A percentile compares a stretch with the other conserved stretches of the same genome.
Evolutionary conservation across 164 flowering plant species (phyloP).

Genomic region (Buxus sempervirens): DNA sequence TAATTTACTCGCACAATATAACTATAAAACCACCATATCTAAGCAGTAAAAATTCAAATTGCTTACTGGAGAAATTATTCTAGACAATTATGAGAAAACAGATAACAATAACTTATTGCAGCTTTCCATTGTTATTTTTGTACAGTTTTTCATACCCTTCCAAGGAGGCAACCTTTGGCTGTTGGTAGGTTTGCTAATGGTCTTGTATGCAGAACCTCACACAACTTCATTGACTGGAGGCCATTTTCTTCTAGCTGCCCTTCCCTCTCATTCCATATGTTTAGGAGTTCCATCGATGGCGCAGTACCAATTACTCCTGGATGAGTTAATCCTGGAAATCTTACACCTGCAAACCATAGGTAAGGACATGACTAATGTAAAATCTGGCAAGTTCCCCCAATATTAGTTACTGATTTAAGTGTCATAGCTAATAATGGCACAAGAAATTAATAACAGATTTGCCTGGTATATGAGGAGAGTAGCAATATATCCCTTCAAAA

Average conservation of each 20-base stretch:
- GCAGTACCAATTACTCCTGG: constrained; percentile 97
- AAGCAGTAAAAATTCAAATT: background rate
- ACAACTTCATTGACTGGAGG: constrained; percentile 53
- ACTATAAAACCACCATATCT: too few relatives aligned
- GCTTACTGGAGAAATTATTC: too few relatives aligned
- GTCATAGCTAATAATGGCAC: background rate
- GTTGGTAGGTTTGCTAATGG: constrained; percentile 88
- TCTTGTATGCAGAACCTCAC: constrained; percentile 80
- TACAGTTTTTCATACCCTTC: constrained; percentile 48
- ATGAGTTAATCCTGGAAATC: constrained; percentile 91
- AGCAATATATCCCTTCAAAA: constrained; percentile 92
- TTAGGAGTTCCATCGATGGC: constrained; percentile 84
- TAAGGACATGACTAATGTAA: background rate
- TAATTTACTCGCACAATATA: too few relatives aligned
- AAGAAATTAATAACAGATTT: constrained; percentile 6
- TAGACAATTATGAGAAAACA: too few relatives aligned
- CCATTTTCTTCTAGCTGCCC: constrained; percentile 68
- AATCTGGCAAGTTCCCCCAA: background rate
- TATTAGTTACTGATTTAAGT: background rate
- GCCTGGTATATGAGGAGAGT: constrained; percentile 97
- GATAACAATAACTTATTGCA: too few relatives aligned
- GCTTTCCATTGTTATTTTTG: too few relatives aligned
- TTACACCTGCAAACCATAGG: constrained; percentile 48
- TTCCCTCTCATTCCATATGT: constrained; percentile 88
- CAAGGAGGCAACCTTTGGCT: constrained; percentile 73